Conservation (phyloP, 192 early-diverging fungal species). For the Funneliformis geosporum region DNA sequence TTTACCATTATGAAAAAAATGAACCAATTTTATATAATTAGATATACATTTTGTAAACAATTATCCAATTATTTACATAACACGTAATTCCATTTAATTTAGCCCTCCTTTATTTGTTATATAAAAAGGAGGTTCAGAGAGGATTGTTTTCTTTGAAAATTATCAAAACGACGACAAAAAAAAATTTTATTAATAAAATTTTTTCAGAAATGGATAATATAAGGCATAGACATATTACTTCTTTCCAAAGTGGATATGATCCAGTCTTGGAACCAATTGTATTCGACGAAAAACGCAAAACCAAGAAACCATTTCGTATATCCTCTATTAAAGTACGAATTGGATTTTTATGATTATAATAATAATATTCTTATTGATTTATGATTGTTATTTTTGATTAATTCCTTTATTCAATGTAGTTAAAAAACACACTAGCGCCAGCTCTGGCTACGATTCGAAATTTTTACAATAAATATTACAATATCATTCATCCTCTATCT, state of each 20-base stretch:
- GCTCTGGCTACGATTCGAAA: conserved; percentile 25
- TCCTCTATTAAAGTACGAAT: background rate
- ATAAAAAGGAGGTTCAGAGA: background rate
- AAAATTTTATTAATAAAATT: background rate
- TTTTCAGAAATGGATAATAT: conserved; percentile 15
- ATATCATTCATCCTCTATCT: conserved; percentile 47
- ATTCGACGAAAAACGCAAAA: background rate
- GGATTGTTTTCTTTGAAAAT: background rate
- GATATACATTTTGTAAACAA: too few species aligned
- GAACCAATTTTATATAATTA: too few species aligned
- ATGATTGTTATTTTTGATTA: too few species aligned
- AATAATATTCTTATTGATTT: background rate
- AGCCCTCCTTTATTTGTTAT: background rate
- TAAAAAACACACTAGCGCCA: conserved; percentile 33
- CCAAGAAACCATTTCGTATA: background rate
- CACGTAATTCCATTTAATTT: background rate
- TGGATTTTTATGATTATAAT: background rate
- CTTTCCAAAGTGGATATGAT: background rate
- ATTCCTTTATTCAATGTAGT: background rate
- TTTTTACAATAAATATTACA: conserved; percentile 51
- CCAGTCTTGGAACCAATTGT: background rate
- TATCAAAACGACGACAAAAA: background rate
- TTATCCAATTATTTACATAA: too few species aligned
- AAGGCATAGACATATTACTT: background rate
- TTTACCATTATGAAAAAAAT: too few species aligned